Base-by-base conservation (phyloP, 495 filamentous ascomycete genomes). In the Astrothelium macrocarpum region DNA sequence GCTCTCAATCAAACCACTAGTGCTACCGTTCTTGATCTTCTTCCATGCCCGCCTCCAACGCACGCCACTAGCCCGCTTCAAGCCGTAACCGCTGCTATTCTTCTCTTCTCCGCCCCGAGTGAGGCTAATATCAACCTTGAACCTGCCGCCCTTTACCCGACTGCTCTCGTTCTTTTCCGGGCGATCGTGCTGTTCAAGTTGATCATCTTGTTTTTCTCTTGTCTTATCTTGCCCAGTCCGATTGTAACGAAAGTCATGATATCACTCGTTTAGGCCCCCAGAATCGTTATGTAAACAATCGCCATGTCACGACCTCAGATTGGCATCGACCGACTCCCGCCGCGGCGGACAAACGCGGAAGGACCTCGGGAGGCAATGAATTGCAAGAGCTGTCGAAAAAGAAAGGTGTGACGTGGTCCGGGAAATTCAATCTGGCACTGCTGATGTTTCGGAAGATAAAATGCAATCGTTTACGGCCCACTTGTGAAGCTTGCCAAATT, bases 351-450 rank as follows among this genome's bases (percentile, higher is more conserved):
- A 76, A 85, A 82, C 77, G 84, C 42, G 20, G 36, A 83, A 70
- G 88, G 91, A 70, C 88, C 87, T 26, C 85, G 89, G 67, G 89
- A 93, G 77, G 87, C 89, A 23, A 95, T 95, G 90, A 95, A 95
- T 74, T 95, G 90, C 83, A 93, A 95, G 73, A 91, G 87, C 26
- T 95, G 90, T 79, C 85, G 90, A 67, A 95, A 92, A 73, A 81
- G 90, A 70, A 95, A 95, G 80, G 89, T 90, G 60, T 1, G 62
- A 59, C 60, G 42, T 39, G 56, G 12, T 25, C n/a, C 11, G 16
- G 56, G 29, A 23, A 43, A 34, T 43, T 43, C 60, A 12, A 42
- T 29, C 11, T 46, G 20, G 1, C 16, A 20, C 45, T 28, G 32
- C 53, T 39, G 34, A 42, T 43, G 31, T 60, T 43, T 25, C 67